Evolutionary conservation across 306 rosid genomes (phyloP).

Genomic region (Prunus campanulata): DNA sequence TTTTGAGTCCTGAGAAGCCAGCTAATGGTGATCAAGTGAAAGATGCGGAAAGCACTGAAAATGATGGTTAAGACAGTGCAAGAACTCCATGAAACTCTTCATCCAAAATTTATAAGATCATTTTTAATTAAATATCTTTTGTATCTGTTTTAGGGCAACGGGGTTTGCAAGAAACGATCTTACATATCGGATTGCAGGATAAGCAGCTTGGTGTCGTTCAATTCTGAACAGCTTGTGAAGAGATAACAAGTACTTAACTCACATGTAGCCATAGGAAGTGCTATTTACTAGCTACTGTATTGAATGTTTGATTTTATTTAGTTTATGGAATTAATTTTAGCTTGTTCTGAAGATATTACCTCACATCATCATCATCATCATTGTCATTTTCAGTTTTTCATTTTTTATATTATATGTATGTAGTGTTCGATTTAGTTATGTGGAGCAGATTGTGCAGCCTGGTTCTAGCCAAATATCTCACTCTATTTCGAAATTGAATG

Average conservation of each 20-base stretch:
- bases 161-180: conserved; percentile 20
- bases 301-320: conserved; percentile 1
- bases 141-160: conserved; percentile 7
- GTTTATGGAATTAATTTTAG: background rate
- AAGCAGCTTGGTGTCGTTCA: conserved; percentile 8
- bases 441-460: too few species aligned
- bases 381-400: background rate
- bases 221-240: conserved; percentile 14
- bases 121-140: background rate
- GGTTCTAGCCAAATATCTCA: too few species aligned
- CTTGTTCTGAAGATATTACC: background rate
- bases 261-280: background rate
- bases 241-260: background rate
- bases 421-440: too few species aligned
- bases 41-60: conserved; percentile 12
- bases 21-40: conserved; percentile 22
- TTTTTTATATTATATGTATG: background rate
- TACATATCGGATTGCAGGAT: conserved; percentile 19
- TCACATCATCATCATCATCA: background rate
- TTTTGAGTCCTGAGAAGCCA: conserved; percentile 41
- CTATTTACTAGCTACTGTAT: background rate
- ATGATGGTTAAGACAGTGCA: conserved; percentile 13
- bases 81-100: conserved; percentile 13
- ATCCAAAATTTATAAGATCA: background rate
- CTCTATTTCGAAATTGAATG: too few species aligned